Base-by-base conservation (phyloP, 2,329 filamentous ascomycete species). In the Aulographum hederae region DNA sequence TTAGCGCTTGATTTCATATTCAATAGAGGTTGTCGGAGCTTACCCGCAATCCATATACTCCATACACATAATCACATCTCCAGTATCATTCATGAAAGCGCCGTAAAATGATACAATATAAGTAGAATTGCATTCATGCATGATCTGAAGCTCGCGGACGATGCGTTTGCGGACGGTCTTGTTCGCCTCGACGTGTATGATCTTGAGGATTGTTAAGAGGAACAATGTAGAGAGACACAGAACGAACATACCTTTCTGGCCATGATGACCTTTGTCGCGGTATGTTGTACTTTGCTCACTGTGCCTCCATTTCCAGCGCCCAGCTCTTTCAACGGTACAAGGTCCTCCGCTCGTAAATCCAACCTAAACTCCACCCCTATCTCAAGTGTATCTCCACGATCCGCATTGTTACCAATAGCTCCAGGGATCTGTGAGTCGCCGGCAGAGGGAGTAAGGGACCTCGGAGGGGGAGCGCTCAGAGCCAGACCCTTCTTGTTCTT, bases 41-140 rank as follows among this genome's bases (percentile, higher is more conserved):
- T 67, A 95, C 89, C 89, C 89, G 51, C 86, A 82, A 56, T 98
- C 89, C 82, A 93, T 93, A 52, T 98, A 95, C 54, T 98, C 89
- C 89, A 98, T 98, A 55, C 89, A 98, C 76, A 98, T 86, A 44
- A 95, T 91, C 36, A 98, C 91, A 58, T 98, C 89, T 50, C 91
- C 86, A 38, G 84, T 84, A 48, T 91, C 80, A 51, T 93, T 95
- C 48, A 95, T 69, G 50, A 95, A 98, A 23, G 89, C 89, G 37
- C 89, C 89, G 48, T 95, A 95, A 56, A 94, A 98, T 33, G 78
- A 93, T 37, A 98, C 89, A 47, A 98, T 95, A 54, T 91, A 85
- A 38, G 89, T 80, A 15, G 81, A 94, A 48, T 93, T 89, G 57
- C 89, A 98, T 47, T 91, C 82, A 51, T 94, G 85, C 74, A 95